These are phyloP conservation scores for Fusarium kyushuense DNA, from an alignment of 2,329 filamentous ascomycete species.

Conservation along the genomic window DNA sequence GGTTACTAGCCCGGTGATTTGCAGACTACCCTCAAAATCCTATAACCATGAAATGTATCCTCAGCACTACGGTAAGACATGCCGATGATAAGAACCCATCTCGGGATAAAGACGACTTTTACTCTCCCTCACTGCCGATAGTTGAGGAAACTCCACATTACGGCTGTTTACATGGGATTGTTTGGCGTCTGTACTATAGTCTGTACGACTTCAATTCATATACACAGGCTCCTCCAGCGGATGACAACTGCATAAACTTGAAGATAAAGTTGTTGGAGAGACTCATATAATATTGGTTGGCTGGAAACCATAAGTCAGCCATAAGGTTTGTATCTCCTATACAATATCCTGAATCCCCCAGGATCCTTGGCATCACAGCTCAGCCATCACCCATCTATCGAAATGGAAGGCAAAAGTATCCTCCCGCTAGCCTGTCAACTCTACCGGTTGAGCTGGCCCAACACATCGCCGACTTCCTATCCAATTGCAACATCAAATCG, in stretches of 20 bases:
- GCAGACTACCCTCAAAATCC: too few species aligned
- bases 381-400: neutral
- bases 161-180: too few species aligned
- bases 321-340: neutral
- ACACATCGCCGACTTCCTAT: neutral
- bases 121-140: too few species aligned
- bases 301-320: neutral
- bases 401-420: neutral
- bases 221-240: too few species aligned
- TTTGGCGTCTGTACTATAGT: too few species aligned
- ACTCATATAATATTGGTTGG: neutral
- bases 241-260: neutral
- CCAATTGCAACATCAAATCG: conserved; percentile 22
- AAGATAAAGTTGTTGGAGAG: neutral
- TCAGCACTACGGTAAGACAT: too few species aligned
- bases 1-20: too few species aligned
- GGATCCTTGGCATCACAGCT: neutral
- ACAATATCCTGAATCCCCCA: rapidly evolving
- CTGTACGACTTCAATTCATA: too few species aligned
- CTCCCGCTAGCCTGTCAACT: neutral
- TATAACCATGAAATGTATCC: too few species aligned
- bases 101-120: too few species aligned
- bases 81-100: too few species aligned
- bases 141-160: too few species aligned
- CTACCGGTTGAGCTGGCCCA: conserved; percentile 13